phyloP scores from a whole-genome alignment of 2,329 filamentous ascomycete species.

The Trichoderma sp. region DNA sequence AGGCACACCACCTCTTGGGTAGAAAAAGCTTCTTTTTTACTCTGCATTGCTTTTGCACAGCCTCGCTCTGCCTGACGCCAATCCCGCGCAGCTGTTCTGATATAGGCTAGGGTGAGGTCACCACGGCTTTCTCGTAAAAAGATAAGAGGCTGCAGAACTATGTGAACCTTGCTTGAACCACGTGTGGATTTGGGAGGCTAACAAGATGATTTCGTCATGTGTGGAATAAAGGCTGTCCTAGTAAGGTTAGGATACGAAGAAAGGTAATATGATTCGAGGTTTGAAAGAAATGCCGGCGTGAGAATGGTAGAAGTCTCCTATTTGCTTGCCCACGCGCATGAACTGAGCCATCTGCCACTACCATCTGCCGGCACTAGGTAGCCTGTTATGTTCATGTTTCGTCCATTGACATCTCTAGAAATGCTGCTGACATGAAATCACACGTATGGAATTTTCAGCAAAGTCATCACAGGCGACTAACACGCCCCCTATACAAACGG shows the following conservation, averaged over 20 bases:
- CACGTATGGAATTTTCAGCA: not conserved
- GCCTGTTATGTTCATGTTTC: not conserved
- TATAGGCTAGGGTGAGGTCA: not conserved
- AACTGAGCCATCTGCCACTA: not conserved
- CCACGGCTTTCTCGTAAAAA: slow-evolving; percentile 11
- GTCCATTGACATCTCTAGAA: not conserved
- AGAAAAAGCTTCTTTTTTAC: not conserved
- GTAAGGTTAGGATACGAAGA: not conserved
- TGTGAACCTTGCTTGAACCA: not conserved
- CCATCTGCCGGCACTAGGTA: not conserved
- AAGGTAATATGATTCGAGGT: not conserved
- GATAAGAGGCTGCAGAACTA: not conserved
- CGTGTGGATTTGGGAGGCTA: not conserved
- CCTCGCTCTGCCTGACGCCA: slow-evolving; percentile 14
- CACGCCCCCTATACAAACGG: not conserved
- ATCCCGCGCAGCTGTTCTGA: slow-evolving; percentile 2
- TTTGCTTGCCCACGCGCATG: not conserved
- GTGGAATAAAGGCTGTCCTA: not conserved
- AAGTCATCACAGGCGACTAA: not conserved
- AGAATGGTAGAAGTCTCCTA: not conserved
- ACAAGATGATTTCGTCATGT: not conserved
- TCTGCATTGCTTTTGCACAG: not conserved
- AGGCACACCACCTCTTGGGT: not conserved
- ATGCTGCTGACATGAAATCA: not conserved
- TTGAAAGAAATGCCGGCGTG: not conserved